Evolutionary conservation across 257 asterid species (phyloP).

Genomic region (Solanum habrochaites): DNA sequence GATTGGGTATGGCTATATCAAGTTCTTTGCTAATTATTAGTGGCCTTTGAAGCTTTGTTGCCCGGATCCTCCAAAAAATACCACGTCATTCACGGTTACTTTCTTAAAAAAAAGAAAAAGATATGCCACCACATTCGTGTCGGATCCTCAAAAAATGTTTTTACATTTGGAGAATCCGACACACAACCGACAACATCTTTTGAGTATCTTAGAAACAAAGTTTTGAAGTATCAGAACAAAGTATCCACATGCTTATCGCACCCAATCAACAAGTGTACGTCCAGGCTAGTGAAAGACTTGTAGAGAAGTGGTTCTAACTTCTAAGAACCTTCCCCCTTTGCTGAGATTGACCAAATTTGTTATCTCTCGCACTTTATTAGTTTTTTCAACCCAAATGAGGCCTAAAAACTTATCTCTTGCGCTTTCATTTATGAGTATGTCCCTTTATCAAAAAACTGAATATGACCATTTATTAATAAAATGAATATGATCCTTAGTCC

Average conservation of each 20-base stretch:
- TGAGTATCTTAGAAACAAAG: neutral
- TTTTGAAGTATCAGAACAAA: neutral
- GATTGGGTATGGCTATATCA: neutral
- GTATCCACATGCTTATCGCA: neutral
- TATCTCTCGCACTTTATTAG: neutral
- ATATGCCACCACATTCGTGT: neutral
- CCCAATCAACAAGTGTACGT: neutral
- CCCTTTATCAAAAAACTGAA: neutral
- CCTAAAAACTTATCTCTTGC: neutral
- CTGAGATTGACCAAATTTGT: neutral
- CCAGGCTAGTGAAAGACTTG: neutral
- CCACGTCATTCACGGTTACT: neutral
- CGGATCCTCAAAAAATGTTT: neutral
- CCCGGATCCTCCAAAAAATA: neutral
- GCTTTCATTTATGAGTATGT: neutral
- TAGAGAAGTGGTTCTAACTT: neutral
- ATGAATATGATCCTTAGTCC: neutral
- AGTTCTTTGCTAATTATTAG: neutral
- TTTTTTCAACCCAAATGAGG: neutral
- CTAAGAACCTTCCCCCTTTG: neutral
- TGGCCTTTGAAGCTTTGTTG: neutral
- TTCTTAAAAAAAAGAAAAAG: neutral
- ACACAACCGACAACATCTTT: neutral
- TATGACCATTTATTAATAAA: neutral
- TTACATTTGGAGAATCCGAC: neutral